Percentiles rank a stretch among this genome's conserved stretches.
Evolutionary conservation across 805 yeast species (phyloP).

Genomic region (Candida bentonensis): DNA sequence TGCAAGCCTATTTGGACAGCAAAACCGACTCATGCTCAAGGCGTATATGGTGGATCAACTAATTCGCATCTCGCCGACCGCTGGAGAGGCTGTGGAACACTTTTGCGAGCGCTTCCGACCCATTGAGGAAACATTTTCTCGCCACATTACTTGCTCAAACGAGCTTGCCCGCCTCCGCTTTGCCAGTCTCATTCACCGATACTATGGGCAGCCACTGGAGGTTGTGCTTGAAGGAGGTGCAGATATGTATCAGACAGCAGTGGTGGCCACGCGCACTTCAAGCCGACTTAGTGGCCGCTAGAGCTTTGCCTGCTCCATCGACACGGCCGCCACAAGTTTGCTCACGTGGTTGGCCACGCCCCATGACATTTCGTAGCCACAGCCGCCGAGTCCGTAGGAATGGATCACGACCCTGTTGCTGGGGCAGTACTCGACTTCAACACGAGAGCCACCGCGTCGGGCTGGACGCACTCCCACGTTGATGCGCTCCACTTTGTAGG

Average conservation of each 20-base stretch:
- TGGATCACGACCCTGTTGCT: neutral
- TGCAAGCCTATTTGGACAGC: neutral
- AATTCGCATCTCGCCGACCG: neutral
- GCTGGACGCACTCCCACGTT: neutral
- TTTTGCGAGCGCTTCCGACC: neutral
- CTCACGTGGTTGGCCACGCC: neutral
- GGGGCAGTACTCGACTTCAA: neutral
- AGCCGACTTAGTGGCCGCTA: too few relatives aligned
- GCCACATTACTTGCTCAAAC: neutral
- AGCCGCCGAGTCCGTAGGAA: neutral
- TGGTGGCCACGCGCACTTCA: too few relatives aligned
- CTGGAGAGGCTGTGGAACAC: neutral
- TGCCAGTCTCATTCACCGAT: neutral
- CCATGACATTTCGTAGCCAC: neutral
- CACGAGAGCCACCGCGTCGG: neutral
- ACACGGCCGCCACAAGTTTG: neutral
- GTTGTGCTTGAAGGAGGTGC: neutral
- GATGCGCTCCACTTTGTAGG: neutral
- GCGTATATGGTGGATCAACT: neutral
- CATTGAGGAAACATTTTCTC: neutral
- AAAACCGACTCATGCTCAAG: neutral
- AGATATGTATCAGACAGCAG: neutral
- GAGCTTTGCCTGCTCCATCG: neutral
- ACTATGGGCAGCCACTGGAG: neutral
- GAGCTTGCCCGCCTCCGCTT: neutral